Conservation (phyloP, 2,329 filamentous ascomycete genomes). For the Helminthosporium solani region DNA sequence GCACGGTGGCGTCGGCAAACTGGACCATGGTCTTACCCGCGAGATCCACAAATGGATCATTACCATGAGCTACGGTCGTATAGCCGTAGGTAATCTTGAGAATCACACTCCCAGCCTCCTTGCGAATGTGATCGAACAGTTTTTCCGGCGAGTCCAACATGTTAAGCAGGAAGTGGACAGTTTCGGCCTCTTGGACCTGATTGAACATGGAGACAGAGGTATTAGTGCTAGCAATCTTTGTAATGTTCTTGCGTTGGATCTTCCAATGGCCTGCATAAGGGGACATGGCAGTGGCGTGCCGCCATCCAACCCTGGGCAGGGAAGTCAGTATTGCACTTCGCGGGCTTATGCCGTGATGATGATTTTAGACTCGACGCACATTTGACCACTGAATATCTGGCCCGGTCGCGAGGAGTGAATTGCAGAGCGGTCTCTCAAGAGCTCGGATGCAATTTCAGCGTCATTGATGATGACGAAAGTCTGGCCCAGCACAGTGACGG, state of each 20-base stretch:
- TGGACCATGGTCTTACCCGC: slow-evolving; percentile 43
- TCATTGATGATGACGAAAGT: slow-evolving; percentile 35
- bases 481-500: slow-evolving; percentile 29
- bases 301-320: slow-evolving; percentile 20
- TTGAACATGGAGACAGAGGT: slow-evolving; percentile 21
- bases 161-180: slow-evolving; percentile 25
- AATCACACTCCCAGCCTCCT: slow-evolving; percentile 30
- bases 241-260: slow-evolving; percentile 24
- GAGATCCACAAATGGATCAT: slow-evolving; percentile 49
- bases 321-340: slow-evolving; percentile 5
- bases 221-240: slow-evolving; percentile 21
- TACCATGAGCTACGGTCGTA: slow-evolving; percentile 42
- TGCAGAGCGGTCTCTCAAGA: slow-evolving; percentile 23
- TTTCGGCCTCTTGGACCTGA: slow-evolving; percentile 21
- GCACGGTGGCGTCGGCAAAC: slow-evolving; percentile 44
- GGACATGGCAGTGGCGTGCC: slow-evolving; percentile 16
- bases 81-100: slow-evolving; percentile 45
- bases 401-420: slow-evolving; percentile 25
- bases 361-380: slow-evolving; percentile 2
- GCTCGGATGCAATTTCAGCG: slow-evolving; percentile 25
- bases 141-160: slow-evolving; percentile 17
- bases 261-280: slow-evolving; percentile 19
- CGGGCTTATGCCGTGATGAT: no score
- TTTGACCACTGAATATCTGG: slow-evolving; percentile 20
- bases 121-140: slow-evolving; percentile 23